Evolutionary conservation across 371 early-diverging fungal species (phyloP).

Genomic region (Quaeritorhiza haematococci): DNA sequence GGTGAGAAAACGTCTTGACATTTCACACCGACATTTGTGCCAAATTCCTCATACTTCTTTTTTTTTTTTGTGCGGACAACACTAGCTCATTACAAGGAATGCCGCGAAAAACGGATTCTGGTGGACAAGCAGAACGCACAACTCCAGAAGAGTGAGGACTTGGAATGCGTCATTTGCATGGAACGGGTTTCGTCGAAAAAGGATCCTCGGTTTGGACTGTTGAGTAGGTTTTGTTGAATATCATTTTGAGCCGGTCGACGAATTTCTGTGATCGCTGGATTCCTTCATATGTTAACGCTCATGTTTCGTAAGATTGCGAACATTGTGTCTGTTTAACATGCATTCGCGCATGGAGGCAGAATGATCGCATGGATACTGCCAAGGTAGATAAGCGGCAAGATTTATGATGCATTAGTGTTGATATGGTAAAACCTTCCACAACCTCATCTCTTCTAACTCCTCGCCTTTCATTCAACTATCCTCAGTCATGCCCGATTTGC

Average conservation of each 20-base stretch:
- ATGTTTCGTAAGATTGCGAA: conserved; percentile 47
- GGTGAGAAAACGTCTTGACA: conserved; percentile 6
- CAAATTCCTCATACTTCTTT: neutral
- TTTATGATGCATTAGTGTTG: neutral
- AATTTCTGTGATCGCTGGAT: neutral
- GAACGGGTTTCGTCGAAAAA: conserved; percentile 36
- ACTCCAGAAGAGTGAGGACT: no score
- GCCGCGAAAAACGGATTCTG: conserved; percentile 3
- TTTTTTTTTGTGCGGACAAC: no score
- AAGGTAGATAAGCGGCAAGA: conserved; percentile 22
- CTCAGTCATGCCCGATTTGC: conserved; percentile 42
- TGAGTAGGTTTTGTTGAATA: conserved; percentile 27
- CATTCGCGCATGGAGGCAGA: conserved; percentile 47
- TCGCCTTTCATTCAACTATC: neutral
- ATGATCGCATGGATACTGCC: conserved; percentile 34
- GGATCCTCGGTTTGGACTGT: conserved; percentile 49
- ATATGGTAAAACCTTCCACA: conserved; percentile 6
- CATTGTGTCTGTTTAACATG: conserved; percentile 55
- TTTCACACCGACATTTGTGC: neutral
- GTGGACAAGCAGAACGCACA: neutral
- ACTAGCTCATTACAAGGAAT: conserved; percentile 19
- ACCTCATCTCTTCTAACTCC: conserved; percentile 13
- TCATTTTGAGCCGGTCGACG: neutral
- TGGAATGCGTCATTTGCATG: conserved; percentile 55
- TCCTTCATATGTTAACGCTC: neutral